These are phyloP conservation scores for Linnemannia exigua DNA, from an alignment of 192 early-diverging fungal genomes.

Conservation along the genomic window DNA sequence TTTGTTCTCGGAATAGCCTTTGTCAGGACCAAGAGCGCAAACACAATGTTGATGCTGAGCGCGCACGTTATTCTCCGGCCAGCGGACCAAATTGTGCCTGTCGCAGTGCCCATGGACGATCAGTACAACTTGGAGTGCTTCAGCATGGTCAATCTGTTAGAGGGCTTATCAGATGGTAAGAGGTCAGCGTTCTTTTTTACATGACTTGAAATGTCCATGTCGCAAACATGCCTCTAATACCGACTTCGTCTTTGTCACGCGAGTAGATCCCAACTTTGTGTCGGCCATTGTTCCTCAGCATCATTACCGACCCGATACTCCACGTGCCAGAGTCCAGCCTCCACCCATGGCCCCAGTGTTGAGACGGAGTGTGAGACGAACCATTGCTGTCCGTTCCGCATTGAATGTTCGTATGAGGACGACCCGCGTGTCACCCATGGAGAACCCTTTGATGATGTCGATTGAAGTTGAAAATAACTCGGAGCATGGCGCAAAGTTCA, in stretches of 20 bases:
- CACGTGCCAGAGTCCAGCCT: conserved; percentile 36
- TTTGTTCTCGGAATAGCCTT: conserved; percentile 58
- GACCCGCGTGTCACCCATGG: conserved; percentile 67
- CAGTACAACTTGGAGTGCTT: conserved; percentile 67
- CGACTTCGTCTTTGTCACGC: background rate
- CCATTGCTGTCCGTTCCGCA: conserved; percentile 65
- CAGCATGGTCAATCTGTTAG: conserved; percentile 66
- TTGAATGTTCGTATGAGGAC: conserved; percentile 72
- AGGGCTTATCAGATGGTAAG: conserved; percentile 66
- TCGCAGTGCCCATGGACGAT: conserved; percentile 46
- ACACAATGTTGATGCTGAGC: conserved; percentile 58
- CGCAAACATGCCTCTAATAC: background rate
- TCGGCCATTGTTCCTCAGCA: conserved; percentile 35
- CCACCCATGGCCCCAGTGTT: conserved; percentile 32
- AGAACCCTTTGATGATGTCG: conserved; percentile 74
- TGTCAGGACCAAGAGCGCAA: conserved; percentile 48
- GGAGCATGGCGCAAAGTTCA: conserved; percentile 65
- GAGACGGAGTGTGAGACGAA: conserved; percentile 57
- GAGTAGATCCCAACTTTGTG: conserved; percentile 30
- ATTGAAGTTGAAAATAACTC: conserved; percentile 72
- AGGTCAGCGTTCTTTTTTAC: background rate
- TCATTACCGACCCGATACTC: conserved; percentile 48
- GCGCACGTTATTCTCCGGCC: conserved; percentile 50
- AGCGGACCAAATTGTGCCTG: conserved; percentile 30
- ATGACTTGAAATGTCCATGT: background rate